Evolutionary conservation across 2,329 filamentous ascomycete species (phyloP), one percentile per base, ranked within the genome.

Genomic region (Aschersonia sp.): DNA sequence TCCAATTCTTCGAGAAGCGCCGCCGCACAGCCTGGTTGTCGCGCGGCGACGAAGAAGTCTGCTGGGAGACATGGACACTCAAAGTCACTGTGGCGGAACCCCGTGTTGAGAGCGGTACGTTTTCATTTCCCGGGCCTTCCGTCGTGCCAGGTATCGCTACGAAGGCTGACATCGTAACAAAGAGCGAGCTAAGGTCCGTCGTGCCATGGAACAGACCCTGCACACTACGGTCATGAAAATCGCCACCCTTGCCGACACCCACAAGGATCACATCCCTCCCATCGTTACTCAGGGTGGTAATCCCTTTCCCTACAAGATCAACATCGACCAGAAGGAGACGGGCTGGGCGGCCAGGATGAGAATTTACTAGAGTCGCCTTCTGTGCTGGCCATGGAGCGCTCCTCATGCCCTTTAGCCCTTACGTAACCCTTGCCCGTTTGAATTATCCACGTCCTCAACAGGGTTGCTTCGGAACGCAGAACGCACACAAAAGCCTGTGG

Each of bases 181-280:
- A 89, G 91, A 96, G 64, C 81, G 86, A 51, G 81, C 82, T 45
- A 94, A 95, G 64, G 88, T 94, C 56, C 84, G 89, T 58, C 82
- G 82, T 59, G 86, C 89, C 46, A 95, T 95, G 84, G 87, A 91
- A 59, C 85, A 87, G 52, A 92, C 87, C 43, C 78, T 98, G 48
- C 80, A 89, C 53, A 85, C 88, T 52, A 86, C 89, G 5, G 85
- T 85, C 50, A 79, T 94, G 72, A 94, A 95, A 67, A 91, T 96
- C 57, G 79, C 96, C 56, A 83, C 81, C 52, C 84, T 86, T 47
- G 89, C 87, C 58, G 94, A 94, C 66, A 72, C 78, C 46, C 85
- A 96, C 65, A 94, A 94, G 63, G 87, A 94, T 59, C 92, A 97
- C 65, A 97, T 98, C 54, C 92, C 92, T 1, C 92, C 91, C 46